phyloP scores from a whole-genome alignment of 495 filamentous ascomycete species.

The Podospora fimiseda region DNA sequence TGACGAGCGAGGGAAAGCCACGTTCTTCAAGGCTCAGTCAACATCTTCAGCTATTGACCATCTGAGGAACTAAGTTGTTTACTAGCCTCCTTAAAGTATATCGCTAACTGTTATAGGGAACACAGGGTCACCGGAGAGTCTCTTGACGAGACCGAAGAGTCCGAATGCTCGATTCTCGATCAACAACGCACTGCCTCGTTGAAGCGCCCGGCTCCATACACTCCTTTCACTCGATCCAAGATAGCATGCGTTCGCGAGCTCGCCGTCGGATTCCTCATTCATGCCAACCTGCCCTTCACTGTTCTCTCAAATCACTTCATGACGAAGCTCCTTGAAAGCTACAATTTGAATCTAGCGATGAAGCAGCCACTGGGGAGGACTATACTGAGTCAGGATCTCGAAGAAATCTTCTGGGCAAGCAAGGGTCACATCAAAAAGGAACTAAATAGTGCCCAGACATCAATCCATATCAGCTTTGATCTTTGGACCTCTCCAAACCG shows the following conservation, averaged over 20 bases:
- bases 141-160: constrained; percentile 1
- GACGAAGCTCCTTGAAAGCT: neutral
- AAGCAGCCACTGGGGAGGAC: neutral
- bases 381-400: neutral
- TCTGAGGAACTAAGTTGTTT: too few relatives aligned
- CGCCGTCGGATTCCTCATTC: neutral
- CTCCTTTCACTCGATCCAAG: neutral
- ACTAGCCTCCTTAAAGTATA: too few relatives aligned
- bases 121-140: neutral
- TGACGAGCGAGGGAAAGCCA: too few relatives aligned
- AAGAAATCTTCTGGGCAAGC: neutral
- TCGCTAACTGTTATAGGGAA: too few relatives aligned
- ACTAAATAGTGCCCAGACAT: neutral
- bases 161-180: constrained; percentile 10
- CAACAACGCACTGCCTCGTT: neutral
- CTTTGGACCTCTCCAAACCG: neutral
- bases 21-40: too few relatives aligned
- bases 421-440: neutral
- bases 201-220: neutral
- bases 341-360: neutral
- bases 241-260: neutral
- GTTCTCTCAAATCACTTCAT: neutral
- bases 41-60: too few relatives aligned
- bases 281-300: neutral
- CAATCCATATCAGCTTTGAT: neutral